Evolutionary conservation across 1,139 yeast genomes (phyloP), one percentile per base, ranked within the genome.

Genomic region (Pichia inconspicua): DNA sequence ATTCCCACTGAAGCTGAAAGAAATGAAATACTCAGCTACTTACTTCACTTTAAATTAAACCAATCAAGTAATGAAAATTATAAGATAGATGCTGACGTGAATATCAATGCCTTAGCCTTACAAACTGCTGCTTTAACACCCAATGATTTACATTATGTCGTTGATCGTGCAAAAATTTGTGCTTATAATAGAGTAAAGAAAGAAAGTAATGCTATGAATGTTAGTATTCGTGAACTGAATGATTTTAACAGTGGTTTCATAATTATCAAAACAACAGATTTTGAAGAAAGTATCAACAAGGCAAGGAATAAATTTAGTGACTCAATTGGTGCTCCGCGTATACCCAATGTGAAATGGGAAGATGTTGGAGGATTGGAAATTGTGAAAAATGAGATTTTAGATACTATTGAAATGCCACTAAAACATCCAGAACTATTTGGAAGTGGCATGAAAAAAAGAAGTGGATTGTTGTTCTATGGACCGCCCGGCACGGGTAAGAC

Each of bases 401-500:
- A 92, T 63, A 90, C 97, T 0, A 90, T 92, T 53, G 97, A 92
- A 59, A 80, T 89, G 88, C 98, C 97, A 3, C 71, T 92, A 60
- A 88, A 87, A 60, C 90, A 86, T 64, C 97, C 97, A 0, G 95
- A 89, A 57, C 70, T 90, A 48, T 90, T 90, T 66, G 77, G 80
- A 48, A 82, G 82, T 48, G 97, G 97, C 1, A 78, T 92, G 62
- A 90, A 92, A 65, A 90, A 92, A 64, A 75, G 97, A 65, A 84
- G 95, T 62, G 98, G 98, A 50, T 86, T 92, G 39, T 69, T 92
- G 55, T 89, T 92, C 63, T 92, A 92, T 66, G 98, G 98, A 0
- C 97, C 97, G 0, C 98, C 98, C 0, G 98, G 98, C 28, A 92
- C 97, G 0, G 98, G 98, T 58, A 92, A 92, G 63, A 92, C 98